Evolutionary conservation across 2,329 filamentous ascomycete species (phyloP), one percentile per base, ranked within the genome.

Genomic region (Parasarocladium wereldwijsianum): DNA sequence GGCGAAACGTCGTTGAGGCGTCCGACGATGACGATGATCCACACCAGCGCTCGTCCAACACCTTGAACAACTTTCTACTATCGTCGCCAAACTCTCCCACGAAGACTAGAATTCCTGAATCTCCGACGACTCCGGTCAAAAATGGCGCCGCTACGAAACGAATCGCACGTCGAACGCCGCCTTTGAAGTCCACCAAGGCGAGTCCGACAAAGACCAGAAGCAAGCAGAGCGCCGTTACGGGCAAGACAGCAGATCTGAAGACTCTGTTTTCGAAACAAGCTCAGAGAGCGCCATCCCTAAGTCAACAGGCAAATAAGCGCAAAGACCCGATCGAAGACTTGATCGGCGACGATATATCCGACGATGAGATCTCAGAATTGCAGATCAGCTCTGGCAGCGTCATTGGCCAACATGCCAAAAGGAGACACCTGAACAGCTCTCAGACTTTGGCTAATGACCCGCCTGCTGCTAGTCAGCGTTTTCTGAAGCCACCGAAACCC

Each of bases 261-360:
- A 60, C 66, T 0, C 56, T 76, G 12, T 77, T 77, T 39, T 72
- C 70, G 12, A 72, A 62, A 29, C 72, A 77, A 44, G 63, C 63
- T 6, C 65, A 72, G 37, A 60, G 57, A 22, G 57, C 56, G 13
- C 45, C 55, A 19, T 51, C 47, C 31, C 40, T 48, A 2, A 43
- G 49, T n/a, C 43, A 43, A 3, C 38, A 39, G 7, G 45, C 42
- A 26, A 48, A 50, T 11, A 43, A 41, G 27, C 44, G 42, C 25
- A 37, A 39, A 20, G 33, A 44, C 13, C 41, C 47, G 8, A 40
- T 59, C 18, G 62, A 69, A 35, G 64, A 70, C 36, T 61, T 67
- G 21, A 51, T 59, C 29, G 64, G 60, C 51, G 64, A 70, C 38
- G 60, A 62, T 2, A 72, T 76, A 41, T 75, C 70, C 18, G 70